A percentile compares a stretch with the other conserved stretches of the same genome.
Conservation (phyloP, 352 stramenopile genomes). For the Plasmopara viticola region DNA sequence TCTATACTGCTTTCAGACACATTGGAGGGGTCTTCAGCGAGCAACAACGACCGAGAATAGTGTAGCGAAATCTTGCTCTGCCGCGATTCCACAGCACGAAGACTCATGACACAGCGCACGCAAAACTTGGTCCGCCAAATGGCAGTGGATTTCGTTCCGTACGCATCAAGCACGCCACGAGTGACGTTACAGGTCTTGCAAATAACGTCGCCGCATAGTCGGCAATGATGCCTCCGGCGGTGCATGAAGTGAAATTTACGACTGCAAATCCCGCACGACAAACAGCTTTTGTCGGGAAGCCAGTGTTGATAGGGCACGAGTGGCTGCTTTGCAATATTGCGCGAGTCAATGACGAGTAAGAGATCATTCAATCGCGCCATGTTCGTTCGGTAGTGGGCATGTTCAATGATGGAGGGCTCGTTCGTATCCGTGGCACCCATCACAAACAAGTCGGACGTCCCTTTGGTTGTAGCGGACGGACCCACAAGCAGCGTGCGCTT, state of each 20-base stretch:
- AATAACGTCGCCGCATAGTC: slow-evolving; percentile 44
- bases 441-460: slow-evolving; percentile 42
- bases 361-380: slow-evolving; percentile 49
- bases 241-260: slow-evolving; percentile 27
- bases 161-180: slow-evolving; percentile 25
- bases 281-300: slow-evolving; percentile 30
- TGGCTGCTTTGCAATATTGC: slow-evolving; percentile 40
- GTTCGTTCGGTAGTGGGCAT: slow-evolving; percentile 36
- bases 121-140: slow-evolving; percentile 53
- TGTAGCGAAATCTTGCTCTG: slow-evolving; percentile 26
- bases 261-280: slow-evolving; percentile 27
- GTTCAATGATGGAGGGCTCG: slow-evolving; percentile 28
- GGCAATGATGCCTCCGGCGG: slow-evolving; percentile 41
- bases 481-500: slow-evolving; percentile 41
- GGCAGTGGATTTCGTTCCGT: slow-evolving; percentile 3
- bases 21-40: slow-evolving; percentile 8
- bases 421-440: slow-evolving; percentile 31
- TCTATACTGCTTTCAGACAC: slow-evolving; percentile 8
- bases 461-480: slow-evolving; percentile 18
- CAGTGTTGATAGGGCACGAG: slow-evolving; percentile 26
- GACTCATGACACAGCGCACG: slow-evolving; percentile 41
- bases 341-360: slow-evolving; percentile 47
- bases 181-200: slow-evolving; percentile 47
- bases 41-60: slow-evolving; percentile 26
- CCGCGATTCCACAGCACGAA: slow-evolving; percentile 35